Percentiles rank a stretch among this genome's conserved stretches.
Evolutionary conservation across 2,329 filamentous ascomycete genomes (phyloP).

Genomic region (Metarhizium humberi): DNA sequence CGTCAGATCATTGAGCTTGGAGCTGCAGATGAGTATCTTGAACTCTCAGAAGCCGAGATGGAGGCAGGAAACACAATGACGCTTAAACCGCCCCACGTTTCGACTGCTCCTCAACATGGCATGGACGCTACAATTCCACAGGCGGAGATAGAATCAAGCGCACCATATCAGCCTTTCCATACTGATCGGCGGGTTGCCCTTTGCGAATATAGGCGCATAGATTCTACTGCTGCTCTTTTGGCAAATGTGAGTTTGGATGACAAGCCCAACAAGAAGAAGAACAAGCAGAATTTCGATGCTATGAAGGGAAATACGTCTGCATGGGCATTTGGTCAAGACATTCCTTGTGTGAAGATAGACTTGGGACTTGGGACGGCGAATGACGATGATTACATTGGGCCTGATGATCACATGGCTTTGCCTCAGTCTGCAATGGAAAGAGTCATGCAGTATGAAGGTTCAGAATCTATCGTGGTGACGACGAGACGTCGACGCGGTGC

Average conservation of each 20-base stretch:
- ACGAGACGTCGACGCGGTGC: conserved; percentile 58
- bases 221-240: conserved; percentile 30
- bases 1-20: conserved; percentile 40
- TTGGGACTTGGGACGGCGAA: conserved; percentile 34
- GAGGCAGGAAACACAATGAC: conserved; percentile 47
- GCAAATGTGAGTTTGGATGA: conserved; percentile 33
- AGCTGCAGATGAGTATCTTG: conserved; percentile 46
- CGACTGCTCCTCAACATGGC: conserved; percentile 26
- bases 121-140: conserved; percentile 59
- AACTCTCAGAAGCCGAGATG: conserved; percentile 41
- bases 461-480: conserved; percentile 74
- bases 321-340: conserved; percentile 54
- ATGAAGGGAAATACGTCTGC: conserved; percentile 12
- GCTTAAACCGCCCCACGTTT: conserved; percentile 30
- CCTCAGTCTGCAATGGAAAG: conserved; percentile 57
- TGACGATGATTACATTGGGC: conserved; percentile 43
- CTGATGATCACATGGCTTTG: conserved; percentile 49
- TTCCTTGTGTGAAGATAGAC: conserved; percentile 42
- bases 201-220: conserved; percentile 46
- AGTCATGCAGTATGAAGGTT: conserved; percentile 49
- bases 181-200: conserved; percentile 79
- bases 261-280: conserved; percentile 26
- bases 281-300: background rate
- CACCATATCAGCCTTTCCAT: conserved; percentile 93
- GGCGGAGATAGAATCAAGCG: conserved; percentile 90